Evolutionary conservation across 2,329 filamentous ascomycete genomes (phyloP).

Genomic region (Tolypocladium guangdongense): DNA sequence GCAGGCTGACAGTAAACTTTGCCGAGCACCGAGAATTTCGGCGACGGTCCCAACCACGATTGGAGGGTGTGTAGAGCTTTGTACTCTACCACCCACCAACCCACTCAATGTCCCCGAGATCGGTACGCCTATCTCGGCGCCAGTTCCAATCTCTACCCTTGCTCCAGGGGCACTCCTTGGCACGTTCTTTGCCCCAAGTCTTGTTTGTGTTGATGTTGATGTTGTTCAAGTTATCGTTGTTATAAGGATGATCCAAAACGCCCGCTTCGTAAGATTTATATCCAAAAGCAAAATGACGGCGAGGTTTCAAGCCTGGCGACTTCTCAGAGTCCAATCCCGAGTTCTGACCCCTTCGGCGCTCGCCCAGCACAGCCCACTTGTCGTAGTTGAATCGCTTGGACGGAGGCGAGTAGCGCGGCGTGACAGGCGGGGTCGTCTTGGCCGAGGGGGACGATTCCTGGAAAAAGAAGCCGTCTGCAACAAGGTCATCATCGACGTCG

Average conservation of each 20-base stretch:
- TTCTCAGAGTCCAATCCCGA: slow-evolving; percentile 39
- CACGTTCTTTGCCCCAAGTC: slow-evolving; percentile 31
- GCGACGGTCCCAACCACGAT: slow-evolving; percentile 46
- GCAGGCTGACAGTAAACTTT: neutral
- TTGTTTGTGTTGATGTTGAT: slow-evolving; percentile 14
- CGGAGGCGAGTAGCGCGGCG: slow-evolving; percentile 51
- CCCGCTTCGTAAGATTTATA: slow-evolving; percentile 37
- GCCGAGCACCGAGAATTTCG: slow-evolving; percentile 2
- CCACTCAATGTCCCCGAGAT: slow-evolving; percentile 80
- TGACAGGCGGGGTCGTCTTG: slow-evolving; percentile 22
- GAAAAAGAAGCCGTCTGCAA: slow-evolving; percentile 62
- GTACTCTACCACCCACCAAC: slow-evolving; percentile 79
- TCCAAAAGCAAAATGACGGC: slow-evolving; percentile 37
- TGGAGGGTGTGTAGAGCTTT: slow-evolving; percentile 33
- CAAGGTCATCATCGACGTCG: slow-evolving; percentile 52
- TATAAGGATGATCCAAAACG: slow-evolving; percentile 34
- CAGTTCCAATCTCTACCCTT: slow-evolving; percentile 51
- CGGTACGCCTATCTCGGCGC: slow-evolving; percentile 51
- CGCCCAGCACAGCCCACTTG: slow-evolving; percentile 84
- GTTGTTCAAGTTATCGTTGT: slow-evolving; percentile 20
- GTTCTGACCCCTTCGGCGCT: slow-evolving; percentile 61
- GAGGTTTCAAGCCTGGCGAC: slow-evolving; percentile 36
- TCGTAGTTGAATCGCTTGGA: slow-evolving; percentile 56
- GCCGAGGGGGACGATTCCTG: slow-evolving; percentile 45
- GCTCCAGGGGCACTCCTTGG: slow-evolving; percentile 44